A percentile compares a stretch with the other conserved stretches of the same genome.
Evolutionary conservation across 2,329 filamentous ascomycete genomes (phyloP).

Genomic region (Penicillium sp.): DNA sequence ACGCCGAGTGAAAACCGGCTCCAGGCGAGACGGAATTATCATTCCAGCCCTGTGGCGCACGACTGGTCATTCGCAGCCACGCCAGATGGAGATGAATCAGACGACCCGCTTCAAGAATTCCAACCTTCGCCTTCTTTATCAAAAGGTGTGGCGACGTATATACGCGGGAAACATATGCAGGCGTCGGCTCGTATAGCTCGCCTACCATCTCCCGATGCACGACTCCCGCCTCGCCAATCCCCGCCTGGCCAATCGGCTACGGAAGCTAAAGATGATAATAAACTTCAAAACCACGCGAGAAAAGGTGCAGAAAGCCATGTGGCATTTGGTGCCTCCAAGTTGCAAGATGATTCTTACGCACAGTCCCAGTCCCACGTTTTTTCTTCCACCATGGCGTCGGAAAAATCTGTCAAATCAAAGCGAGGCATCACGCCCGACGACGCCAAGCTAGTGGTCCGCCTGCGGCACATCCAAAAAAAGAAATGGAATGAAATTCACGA

Average conservation of each 20-base stretch:
- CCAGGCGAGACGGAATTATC: conserved; percentile 25
- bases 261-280: neutral
- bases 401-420: conserved; percentile 21
- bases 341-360: conserved; percentile 2
- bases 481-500: conserved; percentile 32
- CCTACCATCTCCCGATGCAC: neutral
- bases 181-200: neutral
- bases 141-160: conserved; percentile 9
- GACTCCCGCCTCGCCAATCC: neutral
- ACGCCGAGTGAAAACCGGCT: conserved; percentile 17
- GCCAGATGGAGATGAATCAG: conserved; percentile 41
- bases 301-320: neutral
- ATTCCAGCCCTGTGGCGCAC: conserved; percentile 29
- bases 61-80: conserved; percentile 40
- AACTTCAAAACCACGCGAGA: neutral
- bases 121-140: conserved; percentile 34
- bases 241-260: conserved; percentile 9
- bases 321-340: neutral
- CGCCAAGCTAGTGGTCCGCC: conserved; percentile 29
- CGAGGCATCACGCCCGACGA: conserved; percentile 32
- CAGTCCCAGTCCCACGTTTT: neutral
- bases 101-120: conserved; percentile 42
- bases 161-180: conserved; percentile 22
- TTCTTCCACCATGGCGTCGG: neutral
- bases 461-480: conserved; percentile 29